Evolutionary conservation across 2,329 filamentous ascomycete genomes (phyloP).

Genomic region (Chaetoscypha palmicola): DNA sequence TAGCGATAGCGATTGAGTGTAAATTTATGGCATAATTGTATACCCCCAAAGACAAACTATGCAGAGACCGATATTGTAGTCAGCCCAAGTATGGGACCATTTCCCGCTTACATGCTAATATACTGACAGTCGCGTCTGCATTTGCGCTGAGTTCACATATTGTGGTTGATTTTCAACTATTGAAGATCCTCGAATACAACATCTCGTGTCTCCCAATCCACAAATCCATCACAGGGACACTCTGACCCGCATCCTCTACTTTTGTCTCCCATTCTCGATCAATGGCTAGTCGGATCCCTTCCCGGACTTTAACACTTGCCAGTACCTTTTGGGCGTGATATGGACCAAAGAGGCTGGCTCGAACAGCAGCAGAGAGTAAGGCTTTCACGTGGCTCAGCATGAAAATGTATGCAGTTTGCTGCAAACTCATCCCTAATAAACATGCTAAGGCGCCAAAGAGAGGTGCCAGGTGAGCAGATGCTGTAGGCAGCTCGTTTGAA

Average conservation of each 20-base stretch:
- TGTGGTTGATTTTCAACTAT: slow-evolving; percentile 53
- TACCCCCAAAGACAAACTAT: no score
- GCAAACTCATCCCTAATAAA: slow-evolving; percentile 51
- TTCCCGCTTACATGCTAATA: no score
- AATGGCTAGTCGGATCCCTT: slow-evolving; percentile 50
- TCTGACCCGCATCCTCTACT: slow-evolving; percentile 65
- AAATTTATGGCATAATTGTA: neutral
- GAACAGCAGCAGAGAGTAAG: slow-evolving; percentile 66
- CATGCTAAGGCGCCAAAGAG: slow-evolving; percentile 61
- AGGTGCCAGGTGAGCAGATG: slow-evolving; percentile 61
- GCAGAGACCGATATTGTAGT: no score
- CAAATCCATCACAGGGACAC: slow-evolving; percentile 69
- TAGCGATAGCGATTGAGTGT: slow-evolving; percentile 66
- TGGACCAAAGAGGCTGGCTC: slow-evolving; percentile 71
- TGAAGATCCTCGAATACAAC: slow-evolving; percentile 80
- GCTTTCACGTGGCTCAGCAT: slow-evolving; percentile 71
- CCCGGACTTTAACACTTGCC: slow-evolving; percentile 52
- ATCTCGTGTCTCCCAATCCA: slow-evolving; percentile 80
- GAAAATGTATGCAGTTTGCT: slow-evolving; percentile 67
- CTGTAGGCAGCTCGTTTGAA: slow-evolving; percentile 33
- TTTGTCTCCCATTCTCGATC: slow-evolving; percentile 50
- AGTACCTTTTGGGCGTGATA: slow-evolving; percentile 72
- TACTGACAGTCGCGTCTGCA: no score
- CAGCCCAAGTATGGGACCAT: no score
- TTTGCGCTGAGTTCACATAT: no score